Evolutionary conservation across 75 land plant species (phyloP), one percentile per base, ranked within the genome.

Genomic region (Selaginella moellendorffii): DNA sequence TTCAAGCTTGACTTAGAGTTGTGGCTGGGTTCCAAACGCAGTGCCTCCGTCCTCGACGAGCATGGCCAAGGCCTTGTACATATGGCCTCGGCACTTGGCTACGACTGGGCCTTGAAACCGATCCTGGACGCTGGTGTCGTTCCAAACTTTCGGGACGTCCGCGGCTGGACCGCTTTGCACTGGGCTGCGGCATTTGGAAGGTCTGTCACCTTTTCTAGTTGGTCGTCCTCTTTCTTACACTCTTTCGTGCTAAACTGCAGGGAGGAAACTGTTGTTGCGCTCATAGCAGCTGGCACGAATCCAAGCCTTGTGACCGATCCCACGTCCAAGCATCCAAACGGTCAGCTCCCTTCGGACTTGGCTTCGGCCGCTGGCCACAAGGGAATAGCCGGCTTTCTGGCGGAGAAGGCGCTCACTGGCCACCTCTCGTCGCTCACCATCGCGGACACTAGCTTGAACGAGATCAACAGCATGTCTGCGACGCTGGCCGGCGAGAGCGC

Each of bases 311-410:
- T 88, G 62, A 81, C 95, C 21, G 97, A 92, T 77, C 95, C 97
- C 54, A 78, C 83, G 10, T 78, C 85, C 2, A 54, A 68, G 29
- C 79, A 53, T 75, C 83, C 84, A 60, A 64, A 74, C 18, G 93
- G 97, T 30, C 77, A 68, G 68, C 77, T 88, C 31, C 79, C 95
- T 28, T 83, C 89, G 31, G 97, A 87, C 68, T 73, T 92, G 19
- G 95, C 97, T 29, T 74, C 84, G 18, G 5, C 29, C 8, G 80
- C 65, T 61, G 84, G 84, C 46, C 95, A 92, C 69, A 80, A 79
- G 76, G 97, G 97, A 14, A 85, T 92, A 72, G 77, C 84, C 60
- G 95, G 86, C 28, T 92, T 69, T 61, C 78, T 92, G 56, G 88
- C 97, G 30, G 97, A 87, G 66, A 75, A 65, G 62, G 63, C 71